Evolutionary conservation across 768 basidiomycete species (phyloP).

Genomic region (Glaciozyma antarctica): DNA sequence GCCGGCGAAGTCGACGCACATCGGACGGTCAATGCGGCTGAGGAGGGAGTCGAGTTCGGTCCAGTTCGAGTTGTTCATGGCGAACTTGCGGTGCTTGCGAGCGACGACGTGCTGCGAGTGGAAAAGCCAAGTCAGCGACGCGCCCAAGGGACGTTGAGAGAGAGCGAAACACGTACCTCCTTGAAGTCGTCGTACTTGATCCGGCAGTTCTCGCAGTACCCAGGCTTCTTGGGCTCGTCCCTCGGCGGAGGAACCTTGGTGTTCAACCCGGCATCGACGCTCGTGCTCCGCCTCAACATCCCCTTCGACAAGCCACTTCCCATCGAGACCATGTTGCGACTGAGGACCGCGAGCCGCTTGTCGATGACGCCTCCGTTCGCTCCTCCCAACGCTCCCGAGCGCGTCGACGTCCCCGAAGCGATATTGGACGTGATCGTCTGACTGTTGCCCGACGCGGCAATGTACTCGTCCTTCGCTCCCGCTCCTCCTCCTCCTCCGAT

Average conservation of each 20-base stretch:
- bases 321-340: background rate
- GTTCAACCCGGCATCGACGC: slow-evolving; percentile 34
- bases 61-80: slow-evolving; percentile 67
- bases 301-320: slow-evolving; percentile 45
- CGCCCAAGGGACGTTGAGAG: background rate
- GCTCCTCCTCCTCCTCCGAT: slow-evolving; percentile 3
- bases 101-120: slow-evolving; percentile 57
- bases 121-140: slow-evolving; percentile 3
- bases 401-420: slow-evolving; percentile 50
- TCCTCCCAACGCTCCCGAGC: slow-evolving; percentile 11
- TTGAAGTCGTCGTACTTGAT: slow-evolving; percentile 80
- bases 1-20: background rate
- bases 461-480: slow-evolving; percentile 44
- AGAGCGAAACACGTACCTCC: slow-evolving; percentile 46
- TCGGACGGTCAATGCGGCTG: slow-evolving; percentile 48
- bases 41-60: slow-evolving; percentile 66
- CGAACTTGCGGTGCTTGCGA: slow-evolving; percentile 72
- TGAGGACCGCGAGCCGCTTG: slow-evolving; percentile 34
- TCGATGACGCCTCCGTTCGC: slow-evolving; percentile 25
- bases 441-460: slow-evolving; percentile 91
- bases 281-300: slow-evolving; percentile 34
- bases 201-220: slow-evolving; percentile 96
- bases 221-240: slow-evolving; percentile 80
- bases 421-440: slow-evolving; percentile 84
- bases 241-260: slow-evolving; percentile 9